Evolutionary conservation across 139 green algal genomes (phyloP).

Genomic region (Tetratostichococcus sp.): DNA sequence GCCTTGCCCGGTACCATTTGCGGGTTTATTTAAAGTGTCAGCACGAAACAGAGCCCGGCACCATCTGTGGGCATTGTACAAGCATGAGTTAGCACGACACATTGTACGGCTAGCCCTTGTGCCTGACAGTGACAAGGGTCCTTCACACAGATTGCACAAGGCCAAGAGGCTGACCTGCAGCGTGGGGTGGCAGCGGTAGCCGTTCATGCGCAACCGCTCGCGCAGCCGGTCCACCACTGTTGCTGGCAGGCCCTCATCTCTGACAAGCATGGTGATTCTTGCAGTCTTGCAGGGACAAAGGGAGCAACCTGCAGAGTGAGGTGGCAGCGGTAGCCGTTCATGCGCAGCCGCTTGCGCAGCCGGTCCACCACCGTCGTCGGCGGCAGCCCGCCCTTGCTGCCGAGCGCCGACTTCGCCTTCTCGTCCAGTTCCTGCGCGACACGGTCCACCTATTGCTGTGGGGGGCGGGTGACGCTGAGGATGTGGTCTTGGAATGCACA

Average conservation of each 20-base stretch:
- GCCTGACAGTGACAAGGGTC: no score
- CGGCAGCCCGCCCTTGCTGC: neutral
- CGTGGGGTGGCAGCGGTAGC: constrained; percentile 43
- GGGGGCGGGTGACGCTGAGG: no score
- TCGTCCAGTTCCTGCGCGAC: constrained; percentile 11
- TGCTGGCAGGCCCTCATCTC: no score
- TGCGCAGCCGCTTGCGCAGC: constrained; percentile 35
- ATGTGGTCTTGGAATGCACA: no score
- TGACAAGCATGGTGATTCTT: no score
- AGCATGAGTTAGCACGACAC: no score
- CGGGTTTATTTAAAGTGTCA: no score
- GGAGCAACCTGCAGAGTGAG: constrained; percentile 38
- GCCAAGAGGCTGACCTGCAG: no score
- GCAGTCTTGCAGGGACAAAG: no score
- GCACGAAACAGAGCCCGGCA: constrained; percentile 3
- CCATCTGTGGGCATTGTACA: neutral
- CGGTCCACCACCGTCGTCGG: constrained; percentile 31
- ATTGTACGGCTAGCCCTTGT: no score
- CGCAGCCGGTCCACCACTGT: constrained; percentile 36
- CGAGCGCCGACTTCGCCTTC: constrained; percentile 21
- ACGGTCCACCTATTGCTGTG: no score
- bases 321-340: constrained; percentile 44
- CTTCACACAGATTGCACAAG: no score
- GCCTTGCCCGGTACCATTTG: constrained; percentile 35
- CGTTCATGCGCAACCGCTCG: constrained; percentile 40